phyloP scores from a whole-genome alignment of 148 eudicot species.

The Chenopodium formosanum region DNA sequence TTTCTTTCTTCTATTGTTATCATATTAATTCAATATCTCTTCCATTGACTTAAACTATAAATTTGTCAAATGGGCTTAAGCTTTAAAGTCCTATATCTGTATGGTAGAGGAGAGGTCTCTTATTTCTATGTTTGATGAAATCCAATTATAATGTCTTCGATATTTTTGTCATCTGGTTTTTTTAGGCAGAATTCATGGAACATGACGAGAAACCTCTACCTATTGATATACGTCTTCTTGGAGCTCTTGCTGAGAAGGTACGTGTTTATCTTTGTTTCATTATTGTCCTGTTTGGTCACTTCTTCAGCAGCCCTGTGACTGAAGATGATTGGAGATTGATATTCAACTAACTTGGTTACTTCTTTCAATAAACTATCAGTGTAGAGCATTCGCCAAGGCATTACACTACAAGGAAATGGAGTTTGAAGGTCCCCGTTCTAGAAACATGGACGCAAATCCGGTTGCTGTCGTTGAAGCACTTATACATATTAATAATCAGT shows the following conservation, averaged over 20 bases:
- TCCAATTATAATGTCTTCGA: background rate
- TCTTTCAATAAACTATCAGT: constrained; percentile 45
- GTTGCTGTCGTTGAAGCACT: constrained; percentile 95
- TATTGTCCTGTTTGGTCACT: background rate
- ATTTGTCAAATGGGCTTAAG: background rate
- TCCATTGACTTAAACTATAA: background rate
- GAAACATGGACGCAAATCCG: constrained; percentile 87
- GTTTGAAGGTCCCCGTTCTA: constrained; percentile 89
- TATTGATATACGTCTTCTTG: constrained; percentile 95
- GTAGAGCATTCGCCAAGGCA: constrained; percentile 99
- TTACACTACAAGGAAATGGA: constrained; percentile 99
- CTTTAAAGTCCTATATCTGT: background rate
- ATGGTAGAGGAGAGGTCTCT: background rate
- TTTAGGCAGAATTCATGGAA: constrained; percentile 98
- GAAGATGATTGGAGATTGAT: background rate
- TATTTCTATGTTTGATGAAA: background rate
- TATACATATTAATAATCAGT: constrained; percentile 93
- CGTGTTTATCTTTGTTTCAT: constrained; percentile 5
- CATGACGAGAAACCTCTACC: constrained; percentile 98
- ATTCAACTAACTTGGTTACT: constrained; percentile 3
- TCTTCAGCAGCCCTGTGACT: background rate
- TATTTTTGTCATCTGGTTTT: constrained; percentile 26
- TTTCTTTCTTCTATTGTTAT: background rate
- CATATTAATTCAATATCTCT: background rate
- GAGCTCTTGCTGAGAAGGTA: constrained; percentile 99